Percentiles rank a stretch among this genome's conserved stretches.
Conservation (phyloP, 2,329 filamentous ascomycete genomes). For the Blumeriella jaapii region DNA sequence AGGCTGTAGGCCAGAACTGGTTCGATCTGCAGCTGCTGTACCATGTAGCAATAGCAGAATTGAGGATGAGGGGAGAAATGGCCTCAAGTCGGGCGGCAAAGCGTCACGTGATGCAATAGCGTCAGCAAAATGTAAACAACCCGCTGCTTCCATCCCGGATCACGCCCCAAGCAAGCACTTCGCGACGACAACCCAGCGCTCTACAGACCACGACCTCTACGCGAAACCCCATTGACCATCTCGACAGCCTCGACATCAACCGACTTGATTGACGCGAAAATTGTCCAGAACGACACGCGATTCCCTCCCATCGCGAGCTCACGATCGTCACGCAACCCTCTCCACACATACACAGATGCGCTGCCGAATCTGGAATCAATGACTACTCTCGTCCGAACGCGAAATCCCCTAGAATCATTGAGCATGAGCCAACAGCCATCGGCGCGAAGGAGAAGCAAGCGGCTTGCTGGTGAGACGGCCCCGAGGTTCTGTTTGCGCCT, state of each 20-base stretch:
- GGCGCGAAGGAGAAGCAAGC: conserved; percentile 48
- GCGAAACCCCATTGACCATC: conserved; percentile 4
- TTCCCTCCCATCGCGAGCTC: conserved; percentile 5
- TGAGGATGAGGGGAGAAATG: too few species aligned
- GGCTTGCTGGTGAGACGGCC: conserved; percentile 44
- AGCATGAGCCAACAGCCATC: conserved; percentile 53
- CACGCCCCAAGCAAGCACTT: conserved; percentile 12
- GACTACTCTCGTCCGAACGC: conserved; percentile 56
- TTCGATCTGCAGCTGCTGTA: too few species aligned
- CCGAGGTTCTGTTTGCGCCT: conserved; percentile 7
- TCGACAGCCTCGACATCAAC: conserved; percentile 5
- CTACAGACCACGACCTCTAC: conserved; percentile 2
- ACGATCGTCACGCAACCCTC: conserved; percentile 4
- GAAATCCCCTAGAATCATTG: conserved; percentile 53
- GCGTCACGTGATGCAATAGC: too few species aligned
- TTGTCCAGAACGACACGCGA: conserved; percentile 11
- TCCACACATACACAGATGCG: conserved; percentile 20
- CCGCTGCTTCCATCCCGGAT: conserved; percentile 6
- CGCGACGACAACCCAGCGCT: conserved; percentile 8
- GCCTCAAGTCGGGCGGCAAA: too few species aligned
- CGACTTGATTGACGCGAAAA: conserved; percentile 24
- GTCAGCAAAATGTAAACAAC: conserved; percentile 23
- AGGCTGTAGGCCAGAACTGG: too few species aligned
- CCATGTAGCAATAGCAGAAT: too few species aligned
- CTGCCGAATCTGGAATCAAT: conserved; percentile 38